Base-by-base conservation (phyloP, 257 asterid species). In the Solanum pinnatisectum region DNA sequence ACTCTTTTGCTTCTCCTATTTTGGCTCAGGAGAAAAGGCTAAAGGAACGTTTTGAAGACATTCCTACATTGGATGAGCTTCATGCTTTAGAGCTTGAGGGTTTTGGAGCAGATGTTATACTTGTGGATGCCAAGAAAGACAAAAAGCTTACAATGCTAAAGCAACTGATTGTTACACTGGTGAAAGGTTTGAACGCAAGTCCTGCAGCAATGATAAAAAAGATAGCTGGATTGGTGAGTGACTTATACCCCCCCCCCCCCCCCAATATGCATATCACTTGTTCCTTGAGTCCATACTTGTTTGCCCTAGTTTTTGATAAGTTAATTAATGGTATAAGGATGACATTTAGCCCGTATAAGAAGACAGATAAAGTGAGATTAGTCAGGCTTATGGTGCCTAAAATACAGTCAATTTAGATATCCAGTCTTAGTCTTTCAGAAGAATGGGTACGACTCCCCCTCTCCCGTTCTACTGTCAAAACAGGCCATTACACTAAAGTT, bases 221-320 rank as follows among this genome's bases (percentile, higher is more conserved):
- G 92, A 97, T 96, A 87, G 99, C 99, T 91, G 99, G 96, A 88
- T 89, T 97, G 93, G 99, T 97, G 91, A 93, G 99, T 91, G 87
- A 87, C 73, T 88, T 37, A 4, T 78, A 40, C 32, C 59, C 18
- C 42, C 27, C 15, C 25, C 4, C 37, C 22, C 84, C 10, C 22
- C 22, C 22, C 14, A 2, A 40, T 40, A 40, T 78, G 30, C 84
- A 27, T 42, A 25, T 79, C 33, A 79, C 16, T 79, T 79, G 25
- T 79, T 56, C 84, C 35, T 77, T n/a, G 6, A 23, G 22, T 76
- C 33, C 23, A 12, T 76, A 23, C 23, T 39, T 39, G 35, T 77
- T n/a, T 39, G 22, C 36, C 37, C 13, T 78, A 78, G 84, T 42
- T 78, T 13, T 78, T 16, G 25, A 78, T 42, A 42, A 42, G 84